Base-by-base conservation (phyloP, 306 rosid genomes). In the Begonia peltatifolia region DNA sequence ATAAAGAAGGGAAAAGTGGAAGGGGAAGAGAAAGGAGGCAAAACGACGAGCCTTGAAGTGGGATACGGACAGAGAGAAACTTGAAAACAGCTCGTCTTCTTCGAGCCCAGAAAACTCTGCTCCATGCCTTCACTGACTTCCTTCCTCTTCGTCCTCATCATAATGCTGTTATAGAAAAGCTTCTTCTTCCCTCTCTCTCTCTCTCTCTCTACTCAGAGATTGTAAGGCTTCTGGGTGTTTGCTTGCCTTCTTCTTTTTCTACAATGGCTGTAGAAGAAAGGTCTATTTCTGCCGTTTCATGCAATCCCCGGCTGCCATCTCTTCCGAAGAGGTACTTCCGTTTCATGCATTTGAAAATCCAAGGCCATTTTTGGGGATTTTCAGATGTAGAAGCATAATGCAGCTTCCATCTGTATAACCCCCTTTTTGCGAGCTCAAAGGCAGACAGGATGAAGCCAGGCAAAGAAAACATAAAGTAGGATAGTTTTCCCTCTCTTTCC, bases 61-160 rank as follows among this genome's bases (percentile, higher is more conserved):
- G 66, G 59, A 65, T 64, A 69, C 52, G 68, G 61, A 71, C 68
- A 65, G 52, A 79, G 68, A 62, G 76, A 86, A 58, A 75, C 74
- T 79, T 79, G 83, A 85, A 79, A 82, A 73, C 62, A 83, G 78
- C 79, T 64, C 74, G 71, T 76, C 80, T 62, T 56, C 67, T 70
- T 74, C 60, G 67, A 75, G 62, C 74, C 79, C 78, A 68, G 59
- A 64, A 67, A 35, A 55, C 61, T 53, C 52, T 25, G 43, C 60
- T 15, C 59, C 68, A 30, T 30, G 8, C 57, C 74, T 60, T 68
- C 64, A 66, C 14, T 61, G 61, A 43, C 81, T 67, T 41, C 42
- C 61, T 48, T 10, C 70, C 49, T 47, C 64, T 30, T 30, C 71
- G 42, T 73, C 84, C 86, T 75, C 68, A 73, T 64, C 60, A 43